Evolutionary conservation across 306 rosid genomes (phyloP).

Genomic region (Prunus mira): DNA sequence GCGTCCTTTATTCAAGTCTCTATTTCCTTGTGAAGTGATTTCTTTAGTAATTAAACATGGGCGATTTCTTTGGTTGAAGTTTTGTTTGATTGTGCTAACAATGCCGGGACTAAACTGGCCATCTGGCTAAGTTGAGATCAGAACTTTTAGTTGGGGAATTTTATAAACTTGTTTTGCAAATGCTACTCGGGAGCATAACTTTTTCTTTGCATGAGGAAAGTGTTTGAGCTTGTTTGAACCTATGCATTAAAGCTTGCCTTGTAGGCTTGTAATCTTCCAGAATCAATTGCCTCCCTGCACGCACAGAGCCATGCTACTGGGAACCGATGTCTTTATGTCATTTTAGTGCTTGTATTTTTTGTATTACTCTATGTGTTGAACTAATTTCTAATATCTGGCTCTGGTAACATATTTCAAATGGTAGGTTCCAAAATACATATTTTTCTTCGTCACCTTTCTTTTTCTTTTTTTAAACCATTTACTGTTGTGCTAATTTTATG

Average conservation of each 20-base stretch:
- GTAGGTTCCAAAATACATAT: background rate
- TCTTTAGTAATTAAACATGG: background rate
- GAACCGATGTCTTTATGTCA: background rate
- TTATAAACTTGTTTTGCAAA: background rate
- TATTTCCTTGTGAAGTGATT: background rate
- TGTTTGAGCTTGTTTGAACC: background rate
- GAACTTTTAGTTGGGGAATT: background rate
- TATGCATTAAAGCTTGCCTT: background rate
- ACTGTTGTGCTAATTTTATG: conserved; percentile 27
- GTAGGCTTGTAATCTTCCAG: background rate
- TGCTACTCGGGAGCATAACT: background rate
- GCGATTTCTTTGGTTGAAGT: background rate
- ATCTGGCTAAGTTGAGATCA: background rate
- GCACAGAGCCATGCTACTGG: no score
- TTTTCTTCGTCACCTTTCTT: background rate
- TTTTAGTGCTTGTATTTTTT: background rate
- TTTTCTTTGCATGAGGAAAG: background rate
- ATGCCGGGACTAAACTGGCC: background rate
- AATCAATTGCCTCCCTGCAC: background rate
- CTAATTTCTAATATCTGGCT: background rate
- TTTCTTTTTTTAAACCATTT: conserved; percentile 1
- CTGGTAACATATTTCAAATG: background rate
- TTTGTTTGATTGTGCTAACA: conserved; percentile 6
- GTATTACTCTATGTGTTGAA: background rate
- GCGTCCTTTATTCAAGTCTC: background rate